Base-by-base conservation (phyloP, 1,284 basidiomycete species). In the Peniophora sp. region DNA sequence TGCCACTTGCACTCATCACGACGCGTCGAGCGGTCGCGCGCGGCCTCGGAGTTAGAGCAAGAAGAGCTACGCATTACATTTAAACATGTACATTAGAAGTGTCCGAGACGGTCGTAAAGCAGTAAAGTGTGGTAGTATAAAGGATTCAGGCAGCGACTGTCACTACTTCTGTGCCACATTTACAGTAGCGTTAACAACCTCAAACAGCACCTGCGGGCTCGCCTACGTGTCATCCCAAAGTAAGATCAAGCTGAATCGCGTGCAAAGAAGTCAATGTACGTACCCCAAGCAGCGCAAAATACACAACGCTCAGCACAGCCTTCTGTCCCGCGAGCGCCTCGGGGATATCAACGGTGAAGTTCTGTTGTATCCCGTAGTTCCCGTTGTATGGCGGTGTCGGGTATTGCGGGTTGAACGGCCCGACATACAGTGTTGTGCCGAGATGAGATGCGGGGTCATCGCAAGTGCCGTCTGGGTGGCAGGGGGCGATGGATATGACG, bases 311-410 rank as follows among this genome's bases (percentile, higher is more conserved):
- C 34, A 79, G 58, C 54, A 68, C 65, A 16, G 69, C 27, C 27
- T 32, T 46, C n/a, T 72, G 65, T 20, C 62, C 58, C 38, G 55
- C 45, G 41, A 67, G 53, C 36, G 49, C 46, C 3, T 59, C 25
- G 0, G 77, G 77, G 27, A 80, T 58, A 3, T 59, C 62, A 16
- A 80, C 66, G 1, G 72, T 72, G 55, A 78, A 77, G 59, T 79
- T 79, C 61, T 79, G 66, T 59, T 72, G 74, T 6, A 32, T 32
- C 27, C 27, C 27, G 27, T 32, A 32, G 27, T 32, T 32, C 27
- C 27, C 27, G 12, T 32, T 6, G 27, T 32, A 32, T n/a, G 69
- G 70, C 53, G 68, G 67, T 49, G 47, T 38, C 16, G 51, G 61
- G 53, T 64, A 63, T 50, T 67, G 45, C 0, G 76, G 77, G 17